Evolutionary conservation across 768 basidiomycete genomes (phyloP).

Genomic region (Sarcomyxa edulis): DNA sequence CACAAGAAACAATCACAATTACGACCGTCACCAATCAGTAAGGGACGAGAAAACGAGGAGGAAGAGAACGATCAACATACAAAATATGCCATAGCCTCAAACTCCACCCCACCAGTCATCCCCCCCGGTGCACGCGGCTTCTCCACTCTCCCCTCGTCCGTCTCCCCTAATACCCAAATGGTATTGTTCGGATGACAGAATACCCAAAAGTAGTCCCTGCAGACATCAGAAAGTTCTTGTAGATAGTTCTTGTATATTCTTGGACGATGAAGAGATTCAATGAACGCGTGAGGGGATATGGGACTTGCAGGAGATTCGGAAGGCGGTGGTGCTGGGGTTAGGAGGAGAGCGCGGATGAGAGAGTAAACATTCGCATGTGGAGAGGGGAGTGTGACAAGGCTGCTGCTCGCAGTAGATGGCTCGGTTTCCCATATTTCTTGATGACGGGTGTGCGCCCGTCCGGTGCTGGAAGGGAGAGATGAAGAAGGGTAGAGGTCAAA

Average conservation of each 20-base stretch:
- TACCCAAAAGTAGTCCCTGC: slow-evolving; percentile 94
- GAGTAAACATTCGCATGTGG: slow-evolving; percentile 73
- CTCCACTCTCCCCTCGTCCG: slow-evolving; percentile 82
- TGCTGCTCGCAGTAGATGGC: slow-evolving; percentile 30
- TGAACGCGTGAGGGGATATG: slow-evolving; percentile 76
- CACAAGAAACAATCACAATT: too few relatives aligned
- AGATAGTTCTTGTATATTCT: slow-evolving; percentile 80
- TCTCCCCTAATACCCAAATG: slow-evolving; percentile 81
- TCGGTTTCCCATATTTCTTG: slow-evolving; percentile 58
- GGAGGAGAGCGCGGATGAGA: slow-evolving; percentile 68
- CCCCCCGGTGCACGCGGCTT: slow-evolving; percentile 92
- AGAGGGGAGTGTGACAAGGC: slow-evolving; percentile 58
- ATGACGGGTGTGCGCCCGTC: slow-evolving; percentile 23
- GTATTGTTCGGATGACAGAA: slow-evolving; percentile 95
- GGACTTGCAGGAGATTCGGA: slow-evolving; percentile 56
- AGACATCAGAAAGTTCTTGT: slow-evolving; percentile 81
- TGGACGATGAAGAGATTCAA: slow-evolving; percentile 62
- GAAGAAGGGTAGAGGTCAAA: slow-evolving; percentile 85
- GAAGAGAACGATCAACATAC: slow-evolving; percentile 41
- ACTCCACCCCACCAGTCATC: slow-evolving; percentile 98
- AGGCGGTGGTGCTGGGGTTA: slow-evolving; percentile 65
- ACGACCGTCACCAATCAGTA: too few relatives aligned
- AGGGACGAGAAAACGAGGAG: too few relatives aligned
- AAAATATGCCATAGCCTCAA: slow-evolving; percentile 93
- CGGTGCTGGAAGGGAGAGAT: slow-evolving; percentile 46